Base-by-base conservation (phyloP, 768 basidiomycete species). In the Phaeotremella fagi region DNA sequence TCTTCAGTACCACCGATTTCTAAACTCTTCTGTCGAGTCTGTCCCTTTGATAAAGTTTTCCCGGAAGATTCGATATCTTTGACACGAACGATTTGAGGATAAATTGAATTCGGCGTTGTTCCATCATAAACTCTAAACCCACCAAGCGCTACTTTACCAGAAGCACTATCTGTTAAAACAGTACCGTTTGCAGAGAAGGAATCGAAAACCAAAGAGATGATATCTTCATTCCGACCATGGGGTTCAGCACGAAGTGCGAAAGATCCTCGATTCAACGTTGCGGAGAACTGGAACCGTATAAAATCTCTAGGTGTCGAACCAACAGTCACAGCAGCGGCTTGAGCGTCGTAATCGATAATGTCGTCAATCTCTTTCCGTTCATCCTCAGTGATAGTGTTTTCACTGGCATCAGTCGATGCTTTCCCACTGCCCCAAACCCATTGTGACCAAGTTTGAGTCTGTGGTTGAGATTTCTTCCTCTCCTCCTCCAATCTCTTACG, bases 61-160 rank as follows among this genome's bases (percentile, higher is more conserved):
- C 42, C 52, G 4, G 22, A 41, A 7, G 55, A 27, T 22, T 68
- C 64, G 43, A 75, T 65, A 46, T 81, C 80, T 68, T 85, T 85
- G 55, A 86, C 91, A 47, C 85, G 83, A 3, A 98, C 92, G 48
- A 99, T 92, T 74, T 95, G 87, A 9, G 84, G 84, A 70, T 97
- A 87, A 4, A 88, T 78, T 7, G 86, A 87, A 54, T 83, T 78
- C 38, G 78, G 75, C 22, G 86, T 87, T 7, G 90, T 95, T n/a
- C 89, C 88, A 69, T 99, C 95, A 61, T 85, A 89, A 9, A 98
- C 87, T 26, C 84, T 79, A 70, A 99, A 82, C 7, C 85, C 88
- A 23, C 87, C 86, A 7, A 99, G 79, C 3, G 90, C 88, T 27
- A 95, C 78, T 0, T 84, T 85, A 2, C 82, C 83, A 75, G 94